Evolutionary conservation across 805 yeast genomes (phyloP), one percentile per base, ranked within the genome.

Genomic region (Spathaspora hagerdaliae): DNA sequence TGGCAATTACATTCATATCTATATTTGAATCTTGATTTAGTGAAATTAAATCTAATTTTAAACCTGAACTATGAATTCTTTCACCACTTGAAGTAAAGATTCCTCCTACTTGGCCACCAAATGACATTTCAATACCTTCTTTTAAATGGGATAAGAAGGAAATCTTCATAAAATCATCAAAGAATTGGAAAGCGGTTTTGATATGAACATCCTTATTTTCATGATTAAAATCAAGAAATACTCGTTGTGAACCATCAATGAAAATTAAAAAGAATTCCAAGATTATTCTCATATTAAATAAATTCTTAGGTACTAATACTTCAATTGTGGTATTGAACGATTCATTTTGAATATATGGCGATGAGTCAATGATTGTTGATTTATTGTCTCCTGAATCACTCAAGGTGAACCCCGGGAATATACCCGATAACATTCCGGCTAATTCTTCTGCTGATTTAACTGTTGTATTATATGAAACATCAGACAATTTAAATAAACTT

Each of bases 201-300:
- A 48, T 46, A 5, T 46, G 39, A 14, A 38, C 44, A 2, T 31
- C 37, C 19, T 35, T 32, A 9, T 41, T 47, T 5, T 44, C 48
- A 7, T 49, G 52, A 5, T 42, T 49, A 41, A 56, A 58, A 44
- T 53, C 45, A 3, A 44, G 35, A 38, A 67, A 61, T 2, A 72
- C 44, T 27, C 47, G 47, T 42, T 73, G 66, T 1, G 86, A 67
- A 1, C 87, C 82, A 38, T 86, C 82, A 26, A 81, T 70, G 56
- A 87, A 88, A 10, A 81, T 65, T 40, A 88, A 71, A 34, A 88
- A 80, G 34, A 87, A 83, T 46, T 86, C 96, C 41, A 88, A 63
- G 12, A 90, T 76, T 5, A 86, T 75, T 51, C 91, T 76, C 84
- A 91, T 87, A 55, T 90, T 88, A 63, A 85, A 82, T 12, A 89